Base-by-base conservation (phyloP, 257 asterid species). In the Lantana camara region DNA sequence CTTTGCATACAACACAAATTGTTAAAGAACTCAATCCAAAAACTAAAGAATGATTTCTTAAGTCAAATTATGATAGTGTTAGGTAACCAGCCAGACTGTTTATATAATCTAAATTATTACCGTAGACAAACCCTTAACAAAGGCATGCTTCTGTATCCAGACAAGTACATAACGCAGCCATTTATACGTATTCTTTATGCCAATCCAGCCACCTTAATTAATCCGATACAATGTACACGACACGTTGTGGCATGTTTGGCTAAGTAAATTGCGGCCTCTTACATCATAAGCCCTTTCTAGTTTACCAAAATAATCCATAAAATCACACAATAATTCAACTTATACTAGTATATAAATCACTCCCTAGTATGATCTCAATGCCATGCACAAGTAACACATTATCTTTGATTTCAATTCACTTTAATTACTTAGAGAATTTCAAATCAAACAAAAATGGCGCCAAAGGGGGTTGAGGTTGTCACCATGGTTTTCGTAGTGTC, bases 261-360 rank as follows among this genome's bases (percentile, higher is more conserved):
- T 4, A 57, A 59, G 69, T 75, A 64, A 72, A 72, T 51, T 64
- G 63, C 75, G 63, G 80, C 79, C 79, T 67, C 71, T 74, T 74
- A 75, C 83, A 73, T 80, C 85, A 71, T 58, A 29, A 12, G 41
- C 4, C 66, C 68, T 73, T 73, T 78, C 58, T 82, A 67, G 87
- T 75, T 82, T 66, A 75, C 84, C 87, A 67, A 75, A 51, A 44
- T 44, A n/a, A 27, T 4, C 0, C 20, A 5, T n/a, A 14, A 3
- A 5, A 44, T n/a, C 5, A 44, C 4, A 15, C 4, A 44, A 44
- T n/a, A 44, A 44, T 2, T 38, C 59, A 58, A 5, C 57, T 46
- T 32, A 13, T 11, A 71, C 16, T 60, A 23, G 16, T 64, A 69
- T 71, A 71, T 71, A 71, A 60, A 78, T 40, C 67, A 46, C 9